These are phyloP conservation scores for Candida alai DNA, from an alignment of 805 yeast genomes.

Conservation along the genomic window DNA sequence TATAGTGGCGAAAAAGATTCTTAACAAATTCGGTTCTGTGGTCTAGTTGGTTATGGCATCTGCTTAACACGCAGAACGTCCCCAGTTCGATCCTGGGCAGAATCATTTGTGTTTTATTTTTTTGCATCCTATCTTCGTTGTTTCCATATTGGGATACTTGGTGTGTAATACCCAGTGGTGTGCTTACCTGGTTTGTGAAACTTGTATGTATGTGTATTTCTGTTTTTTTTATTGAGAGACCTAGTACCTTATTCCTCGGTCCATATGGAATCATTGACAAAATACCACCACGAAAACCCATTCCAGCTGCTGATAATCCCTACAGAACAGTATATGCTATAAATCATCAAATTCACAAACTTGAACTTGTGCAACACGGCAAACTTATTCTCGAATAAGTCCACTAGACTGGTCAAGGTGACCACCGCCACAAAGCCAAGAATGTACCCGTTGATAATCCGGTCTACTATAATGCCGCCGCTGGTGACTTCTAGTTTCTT, in stretches of 20 bases:
- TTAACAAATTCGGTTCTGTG: no score
- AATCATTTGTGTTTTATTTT: slow-evolving; percentile 48
- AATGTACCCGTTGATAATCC: slow-evolving; percentile 64
- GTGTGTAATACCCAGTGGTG: no score
- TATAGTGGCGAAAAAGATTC: no score
- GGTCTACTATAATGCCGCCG: slow-evolving; percentile 50
- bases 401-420: slow-evolving; percentile 37
- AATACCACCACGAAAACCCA: slow-evolving; percentile 84
- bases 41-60: slow-evolving; percentile 99
- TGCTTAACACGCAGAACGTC: slow-evolving; percentile 99
- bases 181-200: no score
- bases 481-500: slow-evolving; percentile 18
- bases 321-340: slow-evolving; percentile 80
- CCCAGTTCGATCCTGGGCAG: slow-evolving; percentile 99
- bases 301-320: slow-evolving; percentile 88
- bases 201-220: no score
- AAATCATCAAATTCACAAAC: slow-evolving; percentile 74
- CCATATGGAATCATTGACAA: slow-evolving; percentile 66
- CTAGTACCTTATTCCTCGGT: no score
- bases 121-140: neutral
- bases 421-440: slow-evolving; percentile 67
- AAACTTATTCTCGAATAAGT: slow-evolving; percentile 53
- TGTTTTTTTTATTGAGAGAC: no score
- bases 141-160: neutral
- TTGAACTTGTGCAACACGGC: slow-evolving; percentile 56